Conservation (phyloP, 2,329 filamentous ascomycete genomes). For the Talaromyces islandicus region DNA sequence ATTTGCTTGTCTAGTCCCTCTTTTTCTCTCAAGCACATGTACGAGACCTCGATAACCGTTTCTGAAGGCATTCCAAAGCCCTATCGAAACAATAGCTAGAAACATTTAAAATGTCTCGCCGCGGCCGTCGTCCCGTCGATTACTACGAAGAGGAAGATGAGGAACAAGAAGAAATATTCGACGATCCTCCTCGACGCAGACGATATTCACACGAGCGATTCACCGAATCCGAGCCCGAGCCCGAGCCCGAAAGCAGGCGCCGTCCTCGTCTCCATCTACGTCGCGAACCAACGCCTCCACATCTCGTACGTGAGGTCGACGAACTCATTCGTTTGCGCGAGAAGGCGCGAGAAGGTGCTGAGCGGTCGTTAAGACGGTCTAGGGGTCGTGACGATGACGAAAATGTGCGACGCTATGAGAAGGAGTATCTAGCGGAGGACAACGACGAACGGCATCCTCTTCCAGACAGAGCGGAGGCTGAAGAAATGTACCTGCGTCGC, state of each 20-base stretch:
- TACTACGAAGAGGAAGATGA: constrained; percentile 23
- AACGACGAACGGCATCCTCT: background rate
- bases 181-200: constrained; percentile 18
- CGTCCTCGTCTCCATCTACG: constrained; percentile 28
- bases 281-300: background rate
- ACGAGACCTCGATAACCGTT: background rate
- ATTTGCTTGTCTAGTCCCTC: background rate
- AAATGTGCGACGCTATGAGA: constrained; percentile 15
- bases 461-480: constrained; percentile 15
- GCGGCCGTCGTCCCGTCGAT: constrained; percentile 19
- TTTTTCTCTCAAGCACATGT: background rate
- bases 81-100: background rate
- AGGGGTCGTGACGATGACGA: background rate
- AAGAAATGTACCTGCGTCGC: constrained; percentile 7
- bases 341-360: background rate
- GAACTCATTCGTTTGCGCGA: constrained; percentile 34
- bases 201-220: constrained; percentile 20
- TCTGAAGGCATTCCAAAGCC: background rate
- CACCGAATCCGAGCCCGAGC: constrained; percentile 17
- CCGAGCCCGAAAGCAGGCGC: constrained; percentile 14
- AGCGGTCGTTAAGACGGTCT: background rate
- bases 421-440: constrained; percentile 19
- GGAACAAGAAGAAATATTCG: constrained; percentile 21
- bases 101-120: constrained; percentile 24
- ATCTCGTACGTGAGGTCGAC: constrained; percentile 34